Percentiles rank a stretch among this genome's conserved stretches.
Conservation (phyloP, 768 basidiomycete genomes). For the Asterophora lycoperdoides region DNA sequence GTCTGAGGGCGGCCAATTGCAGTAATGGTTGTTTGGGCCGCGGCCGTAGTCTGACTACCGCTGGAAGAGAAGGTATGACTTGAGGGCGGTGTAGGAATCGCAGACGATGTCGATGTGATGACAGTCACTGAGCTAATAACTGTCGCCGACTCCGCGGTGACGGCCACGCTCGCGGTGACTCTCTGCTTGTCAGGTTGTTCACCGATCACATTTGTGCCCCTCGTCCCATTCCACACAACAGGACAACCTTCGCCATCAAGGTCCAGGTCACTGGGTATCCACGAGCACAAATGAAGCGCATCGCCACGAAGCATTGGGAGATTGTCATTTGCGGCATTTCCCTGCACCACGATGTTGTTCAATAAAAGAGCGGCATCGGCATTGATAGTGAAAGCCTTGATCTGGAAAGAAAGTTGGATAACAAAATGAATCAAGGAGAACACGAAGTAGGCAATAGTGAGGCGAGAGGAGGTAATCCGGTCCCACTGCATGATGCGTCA, state of each 20-base stretch:
- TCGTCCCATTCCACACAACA: constrained; percentile 51
- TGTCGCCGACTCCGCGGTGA: constrained; percentile 1
- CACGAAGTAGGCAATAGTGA: constrained; percentile 61
- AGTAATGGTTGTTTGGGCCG: neutral
- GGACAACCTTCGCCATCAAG: constrained; percentile 38
- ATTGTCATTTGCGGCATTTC: constrained; percentile 42
- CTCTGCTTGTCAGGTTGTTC: constrained; percentile 2
- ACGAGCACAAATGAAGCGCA: constrained; percentile 56
- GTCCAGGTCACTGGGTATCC: constrained; percentile 42
- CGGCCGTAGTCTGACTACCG: neutral
- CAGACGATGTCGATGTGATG: constrained; percentile 3
- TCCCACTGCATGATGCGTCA: constrained; percentile 47
- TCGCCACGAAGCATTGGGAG: constrained; percentile 47
- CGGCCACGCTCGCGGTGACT: neutral
- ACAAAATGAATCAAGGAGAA: constrained; percentile 65
- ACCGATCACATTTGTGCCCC: constrained; percentile 9
- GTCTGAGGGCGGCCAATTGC: constrained; percentile 8
- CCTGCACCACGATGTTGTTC: constrained; percentile 44
- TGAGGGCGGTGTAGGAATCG: constrained; percentile 9
- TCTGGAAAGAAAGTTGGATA: constrained; percentile 67
- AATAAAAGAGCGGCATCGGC: constrained; percentile 52
- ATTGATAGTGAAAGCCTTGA: constrained; percentile 62
- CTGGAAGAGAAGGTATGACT: constrained; percentile 6
- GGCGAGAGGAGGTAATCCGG: constrained; percentile 62
- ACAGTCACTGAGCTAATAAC: neutral